Evolutionary conservation across 2,329 filamentous ascomycete species (phyloP).

Genomic region (Colletotrichum zoysiae): DNA sequence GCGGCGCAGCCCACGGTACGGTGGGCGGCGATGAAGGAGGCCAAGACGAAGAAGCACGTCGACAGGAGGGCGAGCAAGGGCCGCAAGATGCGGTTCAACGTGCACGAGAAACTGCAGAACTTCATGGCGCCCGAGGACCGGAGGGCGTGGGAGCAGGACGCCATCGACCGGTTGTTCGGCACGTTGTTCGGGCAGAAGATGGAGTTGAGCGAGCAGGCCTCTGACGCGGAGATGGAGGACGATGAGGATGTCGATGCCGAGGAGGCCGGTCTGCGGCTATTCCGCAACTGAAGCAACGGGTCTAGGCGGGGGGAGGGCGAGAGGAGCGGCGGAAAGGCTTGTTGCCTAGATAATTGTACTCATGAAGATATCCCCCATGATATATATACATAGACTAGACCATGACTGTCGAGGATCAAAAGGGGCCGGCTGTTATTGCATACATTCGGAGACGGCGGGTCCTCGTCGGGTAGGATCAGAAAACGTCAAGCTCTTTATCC

Average conservation of each 20-base stretch:
- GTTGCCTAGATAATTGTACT: neutral
- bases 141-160: slow-evolving; percentile 81
- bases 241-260: slow-evolving; percentile 63
- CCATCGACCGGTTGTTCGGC: slow-evolving; percentile 82
- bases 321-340: slow-evolving; percentile 6
- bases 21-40: slow-evolving; percentile 78
- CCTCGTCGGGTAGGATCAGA: neutral
- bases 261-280: slow-evolving; percentile 66
- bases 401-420: slow-evolving; percentile 1
- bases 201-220: slow-evolving; percentile 66
- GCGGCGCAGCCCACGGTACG: slow-evolving; percentile 66
- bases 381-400: slow-evolving; percentile 5
- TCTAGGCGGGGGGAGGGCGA: no score
- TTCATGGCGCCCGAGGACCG: slow-evolving; percentile 96
- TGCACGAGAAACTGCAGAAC: slow-evolving; percentile 97
- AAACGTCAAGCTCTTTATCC: slow-evolving; percentile 16
- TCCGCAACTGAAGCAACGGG: slow-evolving; percentile 54
- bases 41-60: slow-evolving; percentile 84
- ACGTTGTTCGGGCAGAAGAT: slow-evolving; percentile 80
- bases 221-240: slow-evolving; percentile 62
- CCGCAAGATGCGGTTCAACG: slow-evolving; percentile 91
- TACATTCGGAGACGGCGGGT: neutral
- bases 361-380: slow-evolving; percentile 37
- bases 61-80: slow-evolving; percentile 97
- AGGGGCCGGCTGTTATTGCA: neutral